Conservation (phyloP, 305 asterid species). For the Plantago coronopus region DNA sequence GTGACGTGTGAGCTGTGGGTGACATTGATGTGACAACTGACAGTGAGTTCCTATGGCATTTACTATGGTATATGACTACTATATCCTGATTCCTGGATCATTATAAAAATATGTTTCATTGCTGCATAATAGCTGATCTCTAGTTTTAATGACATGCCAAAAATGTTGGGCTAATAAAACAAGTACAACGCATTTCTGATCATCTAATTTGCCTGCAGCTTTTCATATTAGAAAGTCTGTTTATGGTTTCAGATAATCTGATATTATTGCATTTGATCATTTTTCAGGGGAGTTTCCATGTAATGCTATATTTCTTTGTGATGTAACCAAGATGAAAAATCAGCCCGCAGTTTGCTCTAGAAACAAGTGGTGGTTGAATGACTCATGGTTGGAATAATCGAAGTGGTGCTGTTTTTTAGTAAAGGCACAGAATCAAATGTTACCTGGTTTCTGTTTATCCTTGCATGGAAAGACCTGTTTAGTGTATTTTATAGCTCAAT, state of each 20-base stretch:
- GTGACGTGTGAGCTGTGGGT: slow-evolving; percentile 16
- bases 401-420: slow-evolving; percentile 25
- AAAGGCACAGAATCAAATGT: slow-evolving; percentile 21
- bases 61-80: no score
- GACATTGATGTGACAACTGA: background rate
- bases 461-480: background rate
- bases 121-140: no score
- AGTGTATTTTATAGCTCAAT: background rate
- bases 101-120: background rate
- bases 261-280: background rate
- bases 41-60: slow-evolving; percentile 17
- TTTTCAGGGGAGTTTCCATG: background rate
- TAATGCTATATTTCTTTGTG: slow-evolving; percentile 8
- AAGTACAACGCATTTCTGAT: no score
- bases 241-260: no score
- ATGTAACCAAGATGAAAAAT: slow-evolving; percentile 12
- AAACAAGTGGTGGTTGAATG: background rate
- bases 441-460: slow-evolving; percentile 6
- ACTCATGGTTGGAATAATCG: slow-evolving; percentile 15
- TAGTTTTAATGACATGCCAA: no score
- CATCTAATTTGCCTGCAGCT: no score
- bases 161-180: no score
- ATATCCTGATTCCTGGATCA: background rate
- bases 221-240: no score
- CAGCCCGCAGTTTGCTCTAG: background rate